phyloP scores from a whole-genome alignment of 2,329 filamentous ascomycete species.

The Sordariomycetes sp. region DNA sequence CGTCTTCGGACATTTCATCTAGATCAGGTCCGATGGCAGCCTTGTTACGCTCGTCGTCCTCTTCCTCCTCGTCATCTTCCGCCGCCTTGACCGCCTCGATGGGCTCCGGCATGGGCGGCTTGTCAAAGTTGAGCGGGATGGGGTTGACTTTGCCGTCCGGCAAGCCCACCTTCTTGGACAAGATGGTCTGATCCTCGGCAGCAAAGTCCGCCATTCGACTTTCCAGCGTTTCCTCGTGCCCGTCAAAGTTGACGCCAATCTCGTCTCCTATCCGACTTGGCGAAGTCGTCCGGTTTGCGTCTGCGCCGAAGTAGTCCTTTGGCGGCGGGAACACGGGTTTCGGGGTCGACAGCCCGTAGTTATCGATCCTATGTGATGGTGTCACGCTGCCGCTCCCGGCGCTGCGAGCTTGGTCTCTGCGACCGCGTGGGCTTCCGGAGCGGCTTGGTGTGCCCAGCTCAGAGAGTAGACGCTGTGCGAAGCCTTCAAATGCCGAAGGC shows the following conservation, averaged over 20 bases:
- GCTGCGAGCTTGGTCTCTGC: conserved; percentile 31
- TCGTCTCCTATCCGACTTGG: conserved; percentile 22
- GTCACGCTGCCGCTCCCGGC: conserved; percentile 19
- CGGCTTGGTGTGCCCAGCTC: conserved; percentile 47
- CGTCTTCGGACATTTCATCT: conserved; percentile 10
- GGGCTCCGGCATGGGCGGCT: conserved; percentile 14
- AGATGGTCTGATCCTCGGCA: conserved; percentile 54
- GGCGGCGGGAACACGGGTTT: conserved; percentile 23
- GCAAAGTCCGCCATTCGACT: conserved; percentile 41
- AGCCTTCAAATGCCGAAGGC: conserved; percentile 47
- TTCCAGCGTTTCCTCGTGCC: neutral
- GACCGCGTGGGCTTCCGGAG: conserved; percentile 37
- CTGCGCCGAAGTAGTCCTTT: conserved; percentile 30
- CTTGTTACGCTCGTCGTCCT: conserved; percentile 6
- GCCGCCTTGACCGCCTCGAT: conserved; percentile 8
- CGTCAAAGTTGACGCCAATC: conserved; percentile 1
- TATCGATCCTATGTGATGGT: conserved; percentile 10
- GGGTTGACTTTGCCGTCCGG: conserved; percentile 27
- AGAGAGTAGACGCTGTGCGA: conserved; percentile 53
- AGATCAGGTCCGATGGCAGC: conserved; percentile 1
- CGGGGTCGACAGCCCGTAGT: conserved; percentile 12
- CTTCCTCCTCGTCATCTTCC: conserved; percentile 11
- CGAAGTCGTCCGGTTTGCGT: conserved; percentile 31
- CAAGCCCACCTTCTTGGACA: conserved; percentile 44
- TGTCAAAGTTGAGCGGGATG: conserved; percentile 37